Base-by-base conservation (phyloP, 2,329 filamentous ascomycete genomes). In the Aspergillus carbonarius region DNA sequence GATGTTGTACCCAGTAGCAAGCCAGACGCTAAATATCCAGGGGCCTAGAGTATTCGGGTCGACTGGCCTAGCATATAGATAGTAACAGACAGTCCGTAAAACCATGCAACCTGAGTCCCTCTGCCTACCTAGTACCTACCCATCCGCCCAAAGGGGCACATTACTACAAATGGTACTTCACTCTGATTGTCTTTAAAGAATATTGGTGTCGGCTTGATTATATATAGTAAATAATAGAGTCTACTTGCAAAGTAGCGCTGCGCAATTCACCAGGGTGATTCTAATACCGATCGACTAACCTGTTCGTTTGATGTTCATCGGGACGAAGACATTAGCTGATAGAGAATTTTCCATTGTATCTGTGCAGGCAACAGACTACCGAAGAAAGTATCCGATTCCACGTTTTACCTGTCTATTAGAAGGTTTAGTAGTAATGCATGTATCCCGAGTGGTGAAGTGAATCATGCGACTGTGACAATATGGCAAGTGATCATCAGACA, bases 331-430 rank as follows among this genome's bases (percentile, higher is more conserved):
- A 51, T 17, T 5, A 46, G 23, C 18, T n/a, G 37, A 54, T 23
- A 48, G 35, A 59, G 20, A 20, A 13, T 40, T 49, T 49, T 63
- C 51, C 62, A 61, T 63, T 56, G 30, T 57, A 49, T 58, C 48
- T 50, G 40, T 58, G 54, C 51, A 59, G 59, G 49, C 54, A 61
- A 46, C 27, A 57, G 55, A 30, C 30, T 27, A 30, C 47, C 54
- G 30, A 13, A 27, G 55, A 53, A 32, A 57, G 60, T 59, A 58
- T 57, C 54, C 55, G 30, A 55, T 42, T 59, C 55, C 54, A 60
- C 51, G 39, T 34, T 27, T 27, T 59, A 54, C 59, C 62, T 63
- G 55, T 65, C 61, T 66, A 67, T 64, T 59, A 61, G 44, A 58
- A 57, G 57, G 23, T 56, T 57, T 23, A 47, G 48, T 63, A 61